Evolutionary conservation across 805 yeast genomes (phyloP), one percentile per base, ranked within the genome.

Genomic region (Nakazawaea wyomingensis): DNA sequence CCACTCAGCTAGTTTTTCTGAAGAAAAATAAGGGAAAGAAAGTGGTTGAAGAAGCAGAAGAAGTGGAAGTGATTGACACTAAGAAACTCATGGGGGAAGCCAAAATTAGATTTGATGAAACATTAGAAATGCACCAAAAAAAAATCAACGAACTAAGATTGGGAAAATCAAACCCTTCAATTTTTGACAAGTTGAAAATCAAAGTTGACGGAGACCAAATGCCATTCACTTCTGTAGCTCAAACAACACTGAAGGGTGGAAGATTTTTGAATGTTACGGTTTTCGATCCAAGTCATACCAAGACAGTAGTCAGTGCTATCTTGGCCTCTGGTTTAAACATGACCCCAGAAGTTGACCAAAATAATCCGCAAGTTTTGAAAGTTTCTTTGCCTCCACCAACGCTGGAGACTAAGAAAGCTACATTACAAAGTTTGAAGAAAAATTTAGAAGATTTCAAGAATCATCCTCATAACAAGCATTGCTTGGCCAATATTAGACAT

Each of bases 351-450:
- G 70, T 69, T 18, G 90, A 87, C 46, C 77, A 85, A 1, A 67
- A 76, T 42, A 85, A 84, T 57, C 79, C 81, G 27, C 95, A 84
- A 61, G 71, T 82, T 26, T 66, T 91, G 54, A 79, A 78, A 50
- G 82, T 88, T 14, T 75, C 85, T 1, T 66, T 89, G 46, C 95
- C 95, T 13, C 80, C 88, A 20, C 74, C 82, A 14, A 80, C 91
- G 3, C 72, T 80, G 4, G 95, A 84, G 45, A 67, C 81, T 21
- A 80, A 75, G 66, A 64, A 68, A 48, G 80, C 75, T 44, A 62
- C 67, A 39, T 72, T 69, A 7, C 82, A 79, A 54, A 72, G 74
- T 9, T 65, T 87, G 57, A 89, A 88, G 57, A 72, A 69, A n/a
- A 69, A 72, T 1, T 77, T 69, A 50, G 96, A 88, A 50, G 72